These are phyloP conservation scores for Periconia sp. DNA, from an alignment of 2,329 filamentous ascomycete species.

Conservation along the genomic window DNA sequence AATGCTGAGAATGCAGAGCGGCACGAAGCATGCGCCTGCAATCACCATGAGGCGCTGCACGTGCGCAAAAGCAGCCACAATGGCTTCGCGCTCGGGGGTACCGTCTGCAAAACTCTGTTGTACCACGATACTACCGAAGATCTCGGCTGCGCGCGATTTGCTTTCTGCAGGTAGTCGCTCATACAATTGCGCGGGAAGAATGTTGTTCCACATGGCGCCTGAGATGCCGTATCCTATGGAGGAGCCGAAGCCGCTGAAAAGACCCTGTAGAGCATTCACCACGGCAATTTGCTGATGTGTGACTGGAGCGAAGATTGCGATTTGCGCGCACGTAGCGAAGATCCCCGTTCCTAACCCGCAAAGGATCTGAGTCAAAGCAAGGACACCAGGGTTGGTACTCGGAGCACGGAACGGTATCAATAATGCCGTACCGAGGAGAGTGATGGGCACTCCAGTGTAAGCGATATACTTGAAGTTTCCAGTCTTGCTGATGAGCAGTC, in stretches of 20 bases:
- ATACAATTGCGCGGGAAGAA: not conserved
- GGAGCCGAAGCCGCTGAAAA: constrained; percentile 48
- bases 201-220: constrained; percentile 30
- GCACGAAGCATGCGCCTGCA: constrained; percentile 6
- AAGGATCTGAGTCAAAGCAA: constrained; percentile 40
- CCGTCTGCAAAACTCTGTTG: constrained; percentile 1
- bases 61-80: constrained; percentile 4
- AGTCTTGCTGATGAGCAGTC: constrained; percentile 26
- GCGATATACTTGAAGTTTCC: constrained; percentile 36
- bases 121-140: not conserved
- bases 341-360: constrained; percentile 33
- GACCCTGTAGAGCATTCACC: constrained; percentile 51
- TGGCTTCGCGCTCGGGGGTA: constrained; percentile 1
- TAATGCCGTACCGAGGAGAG: constrained; percentile 31
- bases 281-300: constrained; percentile 32
- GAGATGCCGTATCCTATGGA: not conserved
- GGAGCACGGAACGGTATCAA: constrained; percentile 36
- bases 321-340: constrained; percentile 31
- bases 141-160: not conserved
- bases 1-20: constrained; percentile 2
- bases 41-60: constrained; percentile 8
- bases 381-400: constrained; percentile 30
- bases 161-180: not conserved
- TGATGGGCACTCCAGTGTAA: constrained; percentile 29
- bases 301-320: constrained; percentile 30